phyloP scores from a whole-genome alignment of 78 protist species.

The Cyanophora paradoxa region DNA sequence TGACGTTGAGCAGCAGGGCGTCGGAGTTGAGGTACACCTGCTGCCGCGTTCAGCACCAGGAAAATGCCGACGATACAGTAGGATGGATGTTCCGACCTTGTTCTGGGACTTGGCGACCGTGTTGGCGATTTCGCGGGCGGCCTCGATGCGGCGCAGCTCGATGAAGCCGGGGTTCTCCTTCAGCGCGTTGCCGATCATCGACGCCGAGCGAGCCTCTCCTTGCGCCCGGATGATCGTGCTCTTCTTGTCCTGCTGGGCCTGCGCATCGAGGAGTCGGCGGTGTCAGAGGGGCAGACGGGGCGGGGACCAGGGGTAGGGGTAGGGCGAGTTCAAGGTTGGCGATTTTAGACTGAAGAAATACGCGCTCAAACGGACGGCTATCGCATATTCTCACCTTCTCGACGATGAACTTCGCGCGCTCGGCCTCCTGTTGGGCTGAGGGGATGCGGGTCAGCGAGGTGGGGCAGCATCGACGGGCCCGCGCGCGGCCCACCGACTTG shows the following conservation, averaged over 20 bases:
- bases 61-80: too few species aligned
- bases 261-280: background rate
- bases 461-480: too few species aligned
- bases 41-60: too few species aligned
- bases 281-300: background rate
- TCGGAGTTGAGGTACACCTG: constrained; percentile 60
- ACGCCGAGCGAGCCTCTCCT: constrained; percentile 92
- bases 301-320: background rate
- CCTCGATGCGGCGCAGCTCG: constrained; percentile 72
- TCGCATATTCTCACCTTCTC: constrained; percentile 60
- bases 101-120: constrained; percentile 20
- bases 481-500: too few species aligned
- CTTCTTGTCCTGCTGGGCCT: constrained; percentile 81
- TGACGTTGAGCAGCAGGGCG: constrained; percentile 60
- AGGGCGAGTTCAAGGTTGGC: too few species aligned
- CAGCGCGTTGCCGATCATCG: constrained; percentile 75
- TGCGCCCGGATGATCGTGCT: constrained; percentile 77
- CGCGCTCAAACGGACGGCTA: too few species aligned
- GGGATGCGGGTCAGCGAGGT: too few species aligned
- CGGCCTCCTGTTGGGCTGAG: constrained; percentile 86
- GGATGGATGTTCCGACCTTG: background rate
- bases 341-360: too few species aligned
- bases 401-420: constrained; percentile 84
- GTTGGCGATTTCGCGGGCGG: constrained; percentile 72
- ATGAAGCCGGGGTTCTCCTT: constrained; percentile 75